Evolutionary conservation across 768 basidiomycete genomes (phyloP).

Genomic region (Xerocomellus dryophilus): DNA sequence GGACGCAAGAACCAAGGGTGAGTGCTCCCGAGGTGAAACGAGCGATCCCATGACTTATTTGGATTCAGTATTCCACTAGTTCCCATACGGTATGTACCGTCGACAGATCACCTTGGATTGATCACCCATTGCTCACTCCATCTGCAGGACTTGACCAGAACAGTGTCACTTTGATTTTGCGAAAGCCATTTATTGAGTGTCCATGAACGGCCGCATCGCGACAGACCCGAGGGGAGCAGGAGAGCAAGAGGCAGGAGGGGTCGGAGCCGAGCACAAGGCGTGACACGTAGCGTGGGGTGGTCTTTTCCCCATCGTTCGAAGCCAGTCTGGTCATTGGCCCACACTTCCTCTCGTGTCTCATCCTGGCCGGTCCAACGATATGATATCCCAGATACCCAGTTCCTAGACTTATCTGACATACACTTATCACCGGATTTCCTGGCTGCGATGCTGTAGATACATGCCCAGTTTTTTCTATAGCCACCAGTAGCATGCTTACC

Average conservation of each 20-base stretch:
- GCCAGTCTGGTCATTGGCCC: too few species aligned
- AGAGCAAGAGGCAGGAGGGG: too few species aligned
- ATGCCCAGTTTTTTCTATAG: too few species aligned
- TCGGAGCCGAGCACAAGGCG: too few species aligned
- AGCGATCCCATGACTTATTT: background rate
- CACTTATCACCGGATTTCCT: too few species aligned
- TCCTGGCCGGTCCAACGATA: background rate
- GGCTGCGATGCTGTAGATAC: too few species aligned
- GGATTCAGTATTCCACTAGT: conserved; percentile 10
- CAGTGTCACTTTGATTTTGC: conserved; percentile 8
- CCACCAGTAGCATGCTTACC: too few species aligned
- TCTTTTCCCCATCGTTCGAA: too few species aligned
- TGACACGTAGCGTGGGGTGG: too few species aligned
- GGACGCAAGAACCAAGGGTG: conserved; percentile 23
- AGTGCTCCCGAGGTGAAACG: conserved; percentile 1
- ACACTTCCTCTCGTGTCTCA: too few species aligned
- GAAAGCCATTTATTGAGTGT: too few species aligned
- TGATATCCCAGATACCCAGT: conserved; percentile 3
- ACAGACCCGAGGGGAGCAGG: too few species aligned
- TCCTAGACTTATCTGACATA: background rate
- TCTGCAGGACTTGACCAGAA: conserved; percentile 14
- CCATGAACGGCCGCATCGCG: background rate
- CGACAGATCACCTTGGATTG: background rate
- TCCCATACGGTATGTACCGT: conserved; percentile 6
- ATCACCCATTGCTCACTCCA: background rate